Evolutionary conservation across 768 basidiomycete species (phyloP).

Genomic region (Boletellus emodensis): DNA sequence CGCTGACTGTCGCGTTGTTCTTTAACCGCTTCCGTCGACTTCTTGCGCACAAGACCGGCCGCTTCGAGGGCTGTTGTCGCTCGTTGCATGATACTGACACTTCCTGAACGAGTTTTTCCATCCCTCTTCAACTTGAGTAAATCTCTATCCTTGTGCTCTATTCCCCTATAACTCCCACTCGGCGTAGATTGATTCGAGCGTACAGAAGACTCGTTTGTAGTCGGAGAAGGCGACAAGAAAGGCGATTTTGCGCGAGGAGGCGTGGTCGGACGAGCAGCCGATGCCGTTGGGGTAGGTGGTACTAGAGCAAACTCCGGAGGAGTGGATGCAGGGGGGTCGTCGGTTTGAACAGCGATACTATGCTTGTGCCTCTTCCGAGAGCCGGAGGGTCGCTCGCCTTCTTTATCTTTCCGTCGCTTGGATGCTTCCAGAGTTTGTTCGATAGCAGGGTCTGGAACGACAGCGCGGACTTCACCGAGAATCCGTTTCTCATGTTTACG

Average conservation of each 20-base stretch:
- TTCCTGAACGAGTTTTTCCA: conserved; percentile 72
- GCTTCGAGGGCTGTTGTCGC: conserved; percentile 90
- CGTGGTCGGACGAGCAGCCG: conserved; percentile 38
- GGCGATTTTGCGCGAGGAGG: conserved; percentile 54
- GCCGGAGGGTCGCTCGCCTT: conserved; percentile 17
- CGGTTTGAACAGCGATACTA: conserved; percentile 43
- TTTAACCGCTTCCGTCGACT: conserved; percentile 68
- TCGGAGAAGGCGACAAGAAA: conserved; percentile 53
- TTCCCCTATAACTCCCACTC: conserved; percentile 49
- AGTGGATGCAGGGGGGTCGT: conserved; percentile 35
- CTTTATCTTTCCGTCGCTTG: conserved; percentile 31
- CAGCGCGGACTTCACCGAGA: conserved; percentile 33
- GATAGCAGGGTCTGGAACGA: conserved; percentile 14
- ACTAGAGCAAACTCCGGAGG: conserved; percentile 66
- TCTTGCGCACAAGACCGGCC: conserved; percentile 79
- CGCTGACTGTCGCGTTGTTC: conserved; percentile 53
- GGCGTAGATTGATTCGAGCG: conserved; percentile 72
- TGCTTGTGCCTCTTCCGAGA: conserved; percentile 25
- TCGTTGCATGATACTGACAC: conserved; percentile 94
- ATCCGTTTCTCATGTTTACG: conserved; percentile 68
- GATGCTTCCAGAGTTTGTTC: conserved; percentile 20
- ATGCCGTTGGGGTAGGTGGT: conserved; percentile 69
- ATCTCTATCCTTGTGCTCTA: conserved; percentile 47
- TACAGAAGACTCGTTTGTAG: conserved; percentile 44
- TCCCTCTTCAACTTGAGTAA: conserved; percentile 47